Evolutionary conservation across 352 stramenopile genomes (phyloP).

Genomic region (Phytopythium montanum): DNA sequence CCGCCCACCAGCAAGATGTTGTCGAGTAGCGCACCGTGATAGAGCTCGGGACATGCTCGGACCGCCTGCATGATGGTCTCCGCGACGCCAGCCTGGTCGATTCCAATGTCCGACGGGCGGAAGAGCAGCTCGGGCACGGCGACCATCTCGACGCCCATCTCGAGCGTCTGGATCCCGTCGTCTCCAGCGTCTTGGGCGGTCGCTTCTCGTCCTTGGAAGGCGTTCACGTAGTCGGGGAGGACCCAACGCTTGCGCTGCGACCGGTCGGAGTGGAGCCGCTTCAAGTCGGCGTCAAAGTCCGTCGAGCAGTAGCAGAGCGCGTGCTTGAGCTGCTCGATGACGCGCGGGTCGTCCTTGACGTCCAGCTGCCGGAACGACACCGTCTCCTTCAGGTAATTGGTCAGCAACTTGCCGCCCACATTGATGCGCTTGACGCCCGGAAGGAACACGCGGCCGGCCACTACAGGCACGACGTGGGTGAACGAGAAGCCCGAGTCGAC

Average conservation of each 20-base stretch:
- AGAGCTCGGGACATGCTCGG: conserved; percentile 60
- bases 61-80: conserved; percentile 87
- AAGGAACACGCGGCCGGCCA: conserved; percentile 52
- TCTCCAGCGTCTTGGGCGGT: conserved; percentile 11
- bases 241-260: conserved; percentile 60
- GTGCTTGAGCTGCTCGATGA: conserved; percentile 88
- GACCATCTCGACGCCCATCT: conserved; percentile 87
- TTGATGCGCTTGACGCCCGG: conserved; percentile 77
- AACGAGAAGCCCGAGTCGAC: conserved; percentile 96
- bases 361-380: conserved; percentile 96
- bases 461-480: conserved; percentile 92
- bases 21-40: conserved; percentile 72
- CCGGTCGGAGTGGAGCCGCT: conserved; percentile 32
- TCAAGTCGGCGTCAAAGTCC: conserved; percentile 81
- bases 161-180: conserved; percentile 61
- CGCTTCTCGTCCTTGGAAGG: conserved; percentile 48
- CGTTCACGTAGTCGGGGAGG: conserved; percentile 77
- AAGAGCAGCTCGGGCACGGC: conserved; percentile 91
- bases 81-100: conserved; percentile 83
- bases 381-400: conserved; percentile 96
- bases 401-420: conserved; percentile 95
- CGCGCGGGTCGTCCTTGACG: conserved; percentile 89
- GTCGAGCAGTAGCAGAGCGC: conserved; percentile 87
- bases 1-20: conserved; percentile 89
- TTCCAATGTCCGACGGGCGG: conserved; percentile 88